Base-by-base conservation (phyloP, 2,329 filamentous ascomycete species). In the Colletotrichum salicis region DNA sequence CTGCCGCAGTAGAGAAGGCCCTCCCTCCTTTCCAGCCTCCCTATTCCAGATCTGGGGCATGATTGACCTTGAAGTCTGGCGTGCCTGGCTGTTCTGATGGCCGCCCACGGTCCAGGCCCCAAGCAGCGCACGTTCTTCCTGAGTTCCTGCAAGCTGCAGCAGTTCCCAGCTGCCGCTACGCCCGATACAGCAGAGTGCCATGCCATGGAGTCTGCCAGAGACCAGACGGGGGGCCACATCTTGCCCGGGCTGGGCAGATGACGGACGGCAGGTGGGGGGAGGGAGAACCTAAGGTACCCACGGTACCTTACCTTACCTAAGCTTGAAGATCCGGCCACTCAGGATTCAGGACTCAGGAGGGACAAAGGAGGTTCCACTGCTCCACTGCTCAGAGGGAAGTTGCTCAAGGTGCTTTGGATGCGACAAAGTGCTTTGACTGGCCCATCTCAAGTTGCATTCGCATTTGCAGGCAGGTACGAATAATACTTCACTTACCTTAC, bases 61-160 rank as follows among this genome's bases (percentile, higher is more conserved):
- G 59, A 69, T 71, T 71, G 65, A 64, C 55, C 19, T 13, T 48
- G 19, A 22, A 48, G 41, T 48, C 41, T 41, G 35, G 35, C 35
- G 35, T 37, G 12, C 15, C 35, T 37, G 37, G 37, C 37, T 41
- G 37, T 41, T 41, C 37, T 48, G 35, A 55, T 22, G 58, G 35
- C 51, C 35, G 45, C 41, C 51, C 52, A 31, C 55, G 59, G 55
- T 57, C 65, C 35, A 70, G 65, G 35, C 65, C 69, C 24, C 15
- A 41, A 35, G 33, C 52, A 58, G 29, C 54, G 70, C 59, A 69
- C 45, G 64, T 59, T 62, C 64, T 67, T 69, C 64, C 64, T 68
- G 64, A 29, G 27, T 29, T 29, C 27, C 27, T 29, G 27, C n/a
- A n/a, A n/a, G n/a, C n/a, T n/a, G n/a, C 57, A 70, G 27, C 56